Evolutionary conservation across 495 filamentous ascomycete species (phyloP).

Genomic region (Neurospora hispaniola): DNA sequence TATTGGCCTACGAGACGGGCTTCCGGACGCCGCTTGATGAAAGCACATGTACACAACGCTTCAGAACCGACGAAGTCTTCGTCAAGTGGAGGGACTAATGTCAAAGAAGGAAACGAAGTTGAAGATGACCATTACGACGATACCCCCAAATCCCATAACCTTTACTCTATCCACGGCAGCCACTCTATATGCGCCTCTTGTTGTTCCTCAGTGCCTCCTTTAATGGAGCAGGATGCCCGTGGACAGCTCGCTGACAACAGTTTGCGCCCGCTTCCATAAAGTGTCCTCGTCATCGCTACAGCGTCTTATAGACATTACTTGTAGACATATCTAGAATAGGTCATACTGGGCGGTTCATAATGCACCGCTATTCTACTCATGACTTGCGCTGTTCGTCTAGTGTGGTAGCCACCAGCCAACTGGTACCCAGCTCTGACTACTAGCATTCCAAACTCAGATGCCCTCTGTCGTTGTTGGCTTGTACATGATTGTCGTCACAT

Average conservation of each 20-base stretch:
- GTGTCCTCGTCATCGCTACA: background rate
- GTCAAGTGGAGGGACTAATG: slow-evolving; percentile 81
- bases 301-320: background rate
- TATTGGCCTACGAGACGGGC: slow-evolving; percentile 73
- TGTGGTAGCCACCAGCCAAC: background rate
- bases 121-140: background rate
- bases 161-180: background rate
- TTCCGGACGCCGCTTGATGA: slow-evolving; percentile 67
- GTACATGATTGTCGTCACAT: slow-evolving; percentile 95
- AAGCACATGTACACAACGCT: slow-evolving; percentile 84
- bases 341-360: background rate
- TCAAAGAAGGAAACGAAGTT: background rate
- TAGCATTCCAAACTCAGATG: slow-evolving; percentile 2
- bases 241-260: background rate
- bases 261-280: background rate
- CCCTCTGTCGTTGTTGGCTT: slow-evolving; percentile 56
- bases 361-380: background rate
- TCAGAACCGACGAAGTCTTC: slow-evolving; percentile 87
- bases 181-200: background rate
- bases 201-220: background rate
- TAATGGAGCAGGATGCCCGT: background rate
- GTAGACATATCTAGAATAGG: background rate
- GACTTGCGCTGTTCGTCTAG: background rate
- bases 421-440: background rate
- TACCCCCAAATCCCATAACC: background rate